A percentile compares a stretch with the other conserved stretches of the same genome.
Conservation (phyloP, 345 rosid species). For the Citrus sp. region DNA sequence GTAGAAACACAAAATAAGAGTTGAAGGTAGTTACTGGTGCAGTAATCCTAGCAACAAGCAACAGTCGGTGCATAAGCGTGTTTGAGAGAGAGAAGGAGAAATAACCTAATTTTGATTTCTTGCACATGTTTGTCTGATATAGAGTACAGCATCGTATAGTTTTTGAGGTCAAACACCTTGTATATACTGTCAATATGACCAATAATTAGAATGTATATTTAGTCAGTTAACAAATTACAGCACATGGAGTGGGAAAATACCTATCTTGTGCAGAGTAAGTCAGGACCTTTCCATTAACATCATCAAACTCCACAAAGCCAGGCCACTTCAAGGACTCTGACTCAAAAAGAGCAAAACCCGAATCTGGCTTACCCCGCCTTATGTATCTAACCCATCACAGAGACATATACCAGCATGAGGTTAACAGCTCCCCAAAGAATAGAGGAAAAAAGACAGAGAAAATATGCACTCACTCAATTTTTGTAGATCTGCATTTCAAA, state of each 20-base stretch:
- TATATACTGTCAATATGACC: conserved; percentile 55
- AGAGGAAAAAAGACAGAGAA: background rate
- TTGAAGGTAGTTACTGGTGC: background rate
- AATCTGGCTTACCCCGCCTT: conserved; percentile 87
- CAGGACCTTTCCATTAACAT: conserved; percentile 93
- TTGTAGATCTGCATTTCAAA: conserved; percentile 93
- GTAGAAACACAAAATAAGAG: background rate
- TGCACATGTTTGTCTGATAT: conserved; percentile 86
- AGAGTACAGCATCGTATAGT: conserved; percentile 88
- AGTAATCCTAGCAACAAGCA: background rate
- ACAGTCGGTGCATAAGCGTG: background rate
- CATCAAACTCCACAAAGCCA: conserved; percentile 99
- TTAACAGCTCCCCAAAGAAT: background rate
- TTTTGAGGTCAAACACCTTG: conserved; percentile 95
- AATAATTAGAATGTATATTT: conserved; percentile 12
- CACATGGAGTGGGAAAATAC: conserved; percentile 25
- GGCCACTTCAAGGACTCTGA: conserved; percentile 99
- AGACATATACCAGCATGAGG: background rate
- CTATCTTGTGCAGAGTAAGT: conserved; percentile 97
- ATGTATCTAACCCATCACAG: conserved; percentile 59
- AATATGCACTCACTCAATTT: conserved; percentile 62
- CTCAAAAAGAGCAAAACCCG: conserved; percentile 91
- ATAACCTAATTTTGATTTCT: conserved; percentile 94
- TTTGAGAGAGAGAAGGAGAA: conserved; percentile 19
- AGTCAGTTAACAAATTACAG: background rate